Evolutionary conservation across 2,329 filamentous ascomycete species (phyloP), one percentile per base, ranked within the genome.

Genomic region (Aspergillus latus): DNA sequence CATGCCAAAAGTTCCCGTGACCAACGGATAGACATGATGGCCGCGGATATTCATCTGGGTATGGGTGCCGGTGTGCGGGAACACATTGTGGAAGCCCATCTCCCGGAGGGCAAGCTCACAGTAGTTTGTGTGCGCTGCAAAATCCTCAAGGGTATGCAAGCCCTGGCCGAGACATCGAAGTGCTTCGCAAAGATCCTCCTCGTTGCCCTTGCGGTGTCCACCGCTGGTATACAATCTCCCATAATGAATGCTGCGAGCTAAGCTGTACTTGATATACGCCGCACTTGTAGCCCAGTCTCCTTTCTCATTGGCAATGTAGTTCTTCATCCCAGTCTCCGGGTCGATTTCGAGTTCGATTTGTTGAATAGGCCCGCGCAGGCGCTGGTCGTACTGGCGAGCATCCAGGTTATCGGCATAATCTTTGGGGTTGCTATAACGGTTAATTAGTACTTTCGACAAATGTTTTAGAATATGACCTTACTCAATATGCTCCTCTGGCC

Each of bases 241-340:
- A 64, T 84, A 92, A 73, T 93, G 89, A 60, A 93, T 89, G 69
- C 87, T 84, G 58, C 89, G 84, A 11, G 81, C 81, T 59, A 94
- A 73, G 65, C 88, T 92, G 74, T 85, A 90, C 64, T 87, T 86
- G 58, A 96, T 81, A 67, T 93, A 97, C 39, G 89, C 92, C 6
- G 89, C 80, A 61, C 92, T 96, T 16, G 94, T 99, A 1, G 92
- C 90, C 89, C 92, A 97, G 40, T 84, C 83, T 4, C 92, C 90
- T 11, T 77, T 79, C 72, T 97, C 93, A 67, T 97, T 97, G 58
- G 93, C 87, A 64, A 99, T 97, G 73, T 99, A 99, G 72, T 97
- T 97, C 76, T 97, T 99, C 93, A 99, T 96, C n/a, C 92, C 92
- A 1, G 90, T 94, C 5, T 82, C 77, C 34, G 77, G 76, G 66